Percentiles rank a stretch among this genome's conserved stretches.
Conservation (phyloP, 140 eudicot genomes). For the Oenanthe javanica region DNA sequence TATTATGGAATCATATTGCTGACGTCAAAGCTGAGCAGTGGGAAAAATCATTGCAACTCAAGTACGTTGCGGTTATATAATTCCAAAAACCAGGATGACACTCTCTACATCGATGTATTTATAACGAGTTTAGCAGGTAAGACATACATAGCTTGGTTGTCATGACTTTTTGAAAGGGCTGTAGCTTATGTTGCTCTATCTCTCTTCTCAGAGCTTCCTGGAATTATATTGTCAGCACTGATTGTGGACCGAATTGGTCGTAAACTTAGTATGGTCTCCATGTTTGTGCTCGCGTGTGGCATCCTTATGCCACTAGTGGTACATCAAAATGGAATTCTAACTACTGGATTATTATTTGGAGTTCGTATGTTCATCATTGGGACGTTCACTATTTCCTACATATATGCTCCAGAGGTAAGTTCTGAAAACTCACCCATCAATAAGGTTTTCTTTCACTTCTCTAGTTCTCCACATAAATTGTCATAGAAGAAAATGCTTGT, state of each 20-base stretch:
- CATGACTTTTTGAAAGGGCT: background rate
- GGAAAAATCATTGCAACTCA: slow-evolving; percentile 14
- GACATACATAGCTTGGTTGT: background rate
- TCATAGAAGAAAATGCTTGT: background rate
- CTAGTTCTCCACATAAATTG: background rate
- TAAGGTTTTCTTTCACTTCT: background rate
- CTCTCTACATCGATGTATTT: slow-evolving; percentile 26
- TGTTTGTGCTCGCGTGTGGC: slow-evolving; percentile 9
- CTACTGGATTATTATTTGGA: slow-evolving; percentile 33
- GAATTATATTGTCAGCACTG: slow-evolving; percentile 28
- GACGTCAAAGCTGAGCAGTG: slow-evolving; percentile 33
- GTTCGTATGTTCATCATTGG: slow-evolving; percentile 33
- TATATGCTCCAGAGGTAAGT: slow-evolving; percentile 41
- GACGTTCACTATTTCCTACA: slow-evolving; percentile 11
- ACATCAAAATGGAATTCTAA: slow-evolving; percentile 24
- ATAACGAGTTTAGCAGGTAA: slow-evolving; percentile 55
- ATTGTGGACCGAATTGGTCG: slow-evolving; percentile 48
- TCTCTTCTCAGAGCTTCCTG: slow-evolving; percentile 39
- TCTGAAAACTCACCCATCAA: background rate
- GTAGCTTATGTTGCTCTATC: background rate
- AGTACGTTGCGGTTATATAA: background rate
- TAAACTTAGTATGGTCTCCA: slow-evolving; percentile 25
- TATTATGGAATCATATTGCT: slow-evolving; percentile 46
- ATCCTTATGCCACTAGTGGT: slow-evolving; percentile 30
- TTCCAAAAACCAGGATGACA: slow-evolving; percentile 2